Conservation (phyloP, 768 basidiomycete genomes). For the Erythrobasidium yunnanense region DNA sequence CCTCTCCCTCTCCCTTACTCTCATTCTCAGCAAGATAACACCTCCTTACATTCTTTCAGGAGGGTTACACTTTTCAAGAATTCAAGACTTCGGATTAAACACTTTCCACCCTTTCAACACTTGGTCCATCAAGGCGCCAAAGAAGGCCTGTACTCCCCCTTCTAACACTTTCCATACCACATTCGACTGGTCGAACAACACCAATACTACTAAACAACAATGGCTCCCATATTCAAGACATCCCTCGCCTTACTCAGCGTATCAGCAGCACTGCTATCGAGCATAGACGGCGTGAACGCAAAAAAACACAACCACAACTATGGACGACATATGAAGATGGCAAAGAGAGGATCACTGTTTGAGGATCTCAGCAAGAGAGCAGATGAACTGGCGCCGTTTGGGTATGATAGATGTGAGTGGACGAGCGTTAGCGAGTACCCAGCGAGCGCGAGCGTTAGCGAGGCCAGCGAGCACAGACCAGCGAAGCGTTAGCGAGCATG, state of each 20-base stretch:
- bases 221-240: constrained; percentile 16
- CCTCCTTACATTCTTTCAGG: background rate
- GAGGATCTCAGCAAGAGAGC: constrained; percentile 4
- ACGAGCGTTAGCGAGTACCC: too few species aligned
- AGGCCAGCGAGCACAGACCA: too few species aligned
- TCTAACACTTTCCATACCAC: background rate
- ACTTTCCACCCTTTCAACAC: too few species aligned
- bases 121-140: too few species aligned
- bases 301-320: background rate
- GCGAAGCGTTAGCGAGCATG: too few species aligned
- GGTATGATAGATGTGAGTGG: constrained; percentile 22
- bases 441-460: too few species aligned
- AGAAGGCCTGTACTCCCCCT: too few species aligned
- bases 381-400: constrained; percentile 13
- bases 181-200: background rate
- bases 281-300: background rate
- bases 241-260: constrained; percentile 10
- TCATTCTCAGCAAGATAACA: background rate
- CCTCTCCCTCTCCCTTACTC: background rate
- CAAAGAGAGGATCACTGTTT: background rate
- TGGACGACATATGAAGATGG: constrained; percentile 15
- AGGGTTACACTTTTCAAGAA: background rate
- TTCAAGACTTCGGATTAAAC: background rate
- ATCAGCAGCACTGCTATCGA: background rate
- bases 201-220: background rate